Conservation (phyloP, 73 alveolate genomes). For the Effrenium voratum region DNA sequence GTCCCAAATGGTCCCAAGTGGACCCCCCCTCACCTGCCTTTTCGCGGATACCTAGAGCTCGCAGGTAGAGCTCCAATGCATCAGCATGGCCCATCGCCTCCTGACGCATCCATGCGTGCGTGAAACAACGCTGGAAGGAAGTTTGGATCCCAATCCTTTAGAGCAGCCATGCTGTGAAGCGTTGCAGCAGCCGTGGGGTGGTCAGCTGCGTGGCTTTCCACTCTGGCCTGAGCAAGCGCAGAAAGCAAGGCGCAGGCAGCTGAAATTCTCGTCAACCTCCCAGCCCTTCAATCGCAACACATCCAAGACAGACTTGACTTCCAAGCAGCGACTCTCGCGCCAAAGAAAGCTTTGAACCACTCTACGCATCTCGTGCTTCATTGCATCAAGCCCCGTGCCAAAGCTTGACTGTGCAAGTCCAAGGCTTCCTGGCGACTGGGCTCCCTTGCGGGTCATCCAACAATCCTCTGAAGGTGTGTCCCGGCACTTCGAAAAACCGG, state of each 20-base stretch:
- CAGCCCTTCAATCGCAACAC: background rate
- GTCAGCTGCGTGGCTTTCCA: conserved; percentile 22
- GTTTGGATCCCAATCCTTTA: background rate
- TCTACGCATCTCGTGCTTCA: too few species aligned
- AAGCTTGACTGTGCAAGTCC: background rate
- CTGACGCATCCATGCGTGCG: background rate
- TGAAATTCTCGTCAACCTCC: background rate
- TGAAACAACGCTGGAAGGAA: background rate
- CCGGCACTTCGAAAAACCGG: too few species aligned
- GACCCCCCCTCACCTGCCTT: background rate
- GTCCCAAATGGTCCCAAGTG: background rate
- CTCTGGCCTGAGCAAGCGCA: background rate
- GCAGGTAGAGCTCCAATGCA: conserved; percentile 6
- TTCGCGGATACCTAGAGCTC: conserved; percentile 47
- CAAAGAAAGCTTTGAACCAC: too few species aligned
- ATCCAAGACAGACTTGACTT: background rate
- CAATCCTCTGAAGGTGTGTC: too few species aligned
- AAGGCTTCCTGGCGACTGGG: too few species aligned
- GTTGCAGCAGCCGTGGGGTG: conserved; percentile 45
- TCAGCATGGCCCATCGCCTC: conserved; percentile 2
- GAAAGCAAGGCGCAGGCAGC: too few species aligned
- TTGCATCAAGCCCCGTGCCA: conserved; percentile 51
- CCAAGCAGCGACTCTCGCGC: background rate
- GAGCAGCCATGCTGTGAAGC: conserved; percentile 46
- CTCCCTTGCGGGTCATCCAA: too few species aligned